A percentile compares a stretch with the other conserved stretches of the same genome.
Conservation (phyloP, 2,329 filamentous ascomycete species). For the Sordariomycetes sp. region DNA sequence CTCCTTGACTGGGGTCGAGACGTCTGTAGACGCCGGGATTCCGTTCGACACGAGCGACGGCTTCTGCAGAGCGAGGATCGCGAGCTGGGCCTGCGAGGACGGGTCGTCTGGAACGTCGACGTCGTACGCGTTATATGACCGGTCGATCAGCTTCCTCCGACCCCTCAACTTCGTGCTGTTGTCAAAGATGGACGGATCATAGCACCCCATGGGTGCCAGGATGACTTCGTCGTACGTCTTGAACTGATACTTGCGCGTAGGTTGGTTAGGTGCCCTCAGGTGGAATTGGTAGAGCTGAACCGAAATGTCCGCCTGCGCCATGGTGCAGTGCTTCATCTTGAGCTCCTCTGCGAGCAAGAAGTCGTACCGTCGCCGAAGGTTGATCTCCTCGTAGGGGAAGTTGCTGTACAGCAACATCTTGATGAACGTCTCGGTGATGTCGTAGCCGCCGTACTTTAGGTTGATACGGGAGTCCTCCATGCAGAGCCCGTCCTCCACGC, state of each 20-base stretch:
- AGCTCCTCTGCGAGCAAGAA: slow-evolving; percentile 89
- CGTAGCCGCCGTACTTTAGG: slow-evolving; percentile 82
- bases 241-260: slow-evolving; percentile 87
- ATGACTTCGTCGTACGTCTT: slow-evolving; percentile 96
- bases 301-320: slow-evolving; percentile 80
- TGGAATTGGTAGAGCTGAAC: slow-evolving; percentile 86
- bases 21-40: slow-evolving; percentile 26
- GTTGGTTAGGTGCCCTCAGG: slow-evolving; percentile 72
- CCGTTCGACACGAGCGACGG: slow-evolving; percentile 39
- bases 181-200: slow-evolving; percentile 79
- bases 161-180: slow-evolving; percentile 66
- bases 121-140: slow-evolving; percentile 90
- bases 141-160: slow-evolving; percentile 68
- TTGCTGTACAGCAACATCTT: slow-evolving; percentile 98
- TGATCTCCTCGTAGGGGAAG: slow-evolving; percentile 92
- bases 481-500: slow-evolving; percentile 91
- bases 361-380: slow-evolving; percentile 79
- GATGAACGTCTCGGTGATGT: slow-evolving; percentile 88
- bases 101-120: slow-evolving; percentile 80
- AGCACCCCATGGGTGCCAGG: slow-evolving; percentile 89
- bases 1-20: slow-evolving; percentile 49
- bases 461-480: slow-evolving; percentile 92
- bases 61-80: slow-evolving; percentile 44
- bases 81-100: slow-evolving; percentile 68
- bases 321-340: slow-evolving; percentile 84